These are phyloP conservation scores for Houttuynia cordata DNA, from an alignment of 164 flowering plant genomes.

Conservation along the genomic window DNA sequence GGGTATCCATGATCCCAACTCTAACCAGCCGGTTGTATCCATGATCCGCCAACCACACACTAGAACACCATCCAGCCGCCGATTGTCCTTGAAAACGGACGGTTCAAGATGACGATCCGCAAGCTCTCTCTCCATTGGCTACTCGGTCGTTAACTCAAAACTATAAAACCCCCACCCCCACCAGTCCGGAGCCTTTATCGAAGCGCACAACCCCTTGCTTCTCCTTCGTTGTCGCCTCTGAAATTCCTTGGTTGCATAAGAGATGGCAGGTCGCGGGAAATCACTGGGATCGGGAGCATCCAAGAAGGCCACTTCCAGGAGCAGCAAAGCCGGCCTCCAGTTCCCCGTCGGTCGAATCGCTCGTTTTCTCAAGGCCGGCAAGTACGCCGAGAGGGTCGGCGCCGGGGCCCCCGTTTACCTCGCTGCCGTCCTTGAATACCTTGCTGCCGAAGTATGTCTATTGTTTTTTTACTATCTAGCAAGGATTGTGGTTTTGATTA, in stretches of 20 bases:
- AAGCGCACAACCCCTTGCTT: not conserved
- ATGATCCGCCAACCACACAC: not conserved
- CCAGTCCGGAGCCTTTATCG: not conserved
- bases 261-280: constrained; percentile 16
- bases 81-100: not conserved
- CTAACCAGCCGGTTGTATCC: no score
- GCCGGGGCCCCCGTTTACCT: constrained; percentile 17
- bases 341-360: constrained; percentile 17
- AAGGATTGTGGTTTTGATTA: no score
- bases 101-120: not conserved
- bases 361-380: constrained; percentile 15
- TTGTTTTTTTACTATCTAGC: no score
- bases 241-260: no score
- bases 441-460: constrained; percentile 12
- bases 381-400: constrained; percentile 15
- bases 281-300: constrained; percentile 12
- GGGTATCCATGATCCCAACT: no score
- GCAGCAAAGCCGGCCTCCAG: constrained; percentile 17
- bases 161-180: not conserved
- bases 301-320: constrained; percentile 15
- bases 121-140: not conserved
- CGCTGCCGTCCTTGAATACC: constrained; percentile 16
- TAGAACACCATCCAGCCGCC: not conserved
- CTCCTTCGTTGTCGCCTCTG: not conserved
- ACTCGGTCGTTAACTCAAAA: not conserved